Conservation (phyloP, 768 basidiomycete genomes). For the Lyophyllum shimeji region DNA sequence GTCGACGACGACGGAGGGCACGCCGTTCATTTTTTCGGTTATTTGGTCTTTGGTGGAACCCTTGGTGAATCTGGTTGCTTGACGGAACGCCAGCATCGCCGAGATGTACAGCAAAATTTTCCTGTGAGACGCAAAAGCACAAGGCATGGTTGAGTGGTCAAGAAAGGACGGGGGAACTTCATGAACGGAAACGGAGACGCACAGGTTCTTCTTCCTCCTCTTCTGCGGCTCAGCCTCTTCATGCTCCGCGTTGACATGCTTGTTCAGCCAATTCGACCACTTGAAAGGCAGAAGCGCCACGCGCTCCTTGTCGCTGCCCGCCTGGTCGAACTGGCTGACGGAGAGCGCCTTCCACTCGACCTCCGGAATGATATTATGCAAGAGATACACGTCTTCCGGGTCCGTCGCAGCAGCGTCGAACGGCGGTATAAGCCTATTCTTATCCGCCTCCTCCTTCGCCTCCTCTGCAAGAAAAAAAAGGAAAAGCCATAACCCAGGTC, state of each 20-base stretch:
- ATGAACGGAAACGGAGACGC: slow-evolving; percentile 36
- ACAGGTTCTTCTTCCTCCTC: slow-evolving; percentile 62
- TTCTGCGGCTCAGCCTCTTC: slow-evolving; percentile 46
- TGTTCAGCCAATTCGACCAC: slow-evolving; percentile 69
- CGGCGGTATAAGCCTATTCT: slow-evolving; percentile 72
- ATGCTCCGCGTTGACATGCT: slow-evolving; percentile 50
- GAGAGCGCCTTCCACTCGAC: slow-evolving; percentile 77
- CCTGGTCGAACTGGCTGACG: slow-evolving; percentile 52
- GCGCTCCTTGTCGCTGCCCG: slow-evolving; percentile 46
- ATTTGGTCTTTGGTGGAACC: slow-evolving; percentile 49
- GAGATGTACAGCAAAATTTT: slow-evolving; percentile 82
- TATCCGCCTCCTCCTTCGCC: slow-evolving; percentile 62
- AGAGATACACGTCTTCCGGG: slow-evolving; percentile 71
- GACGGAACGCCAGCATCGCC: slow-evolving; percentile 72
- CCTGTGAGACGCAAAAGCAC: slow-evolving; percentile 32
- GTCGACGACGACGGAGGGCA: slow-evolving; percentile 69
- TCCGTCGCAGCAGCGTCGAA: slow-evolving; percentile 66
- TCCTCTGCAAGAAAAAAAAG: slow-evolving; percentile 45
- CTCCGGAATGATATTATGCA: slow-evolving; percentile 77
- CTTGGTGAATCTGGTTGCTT: slow-evolving; percentile 36
- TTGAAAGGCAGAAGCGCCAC: slow-evolving; percentile 58
- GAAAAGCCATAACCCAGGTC: no score
- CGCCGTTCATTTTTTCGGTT: slow-evolving; percentile 52
- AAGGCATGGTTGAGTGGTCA: background rate
- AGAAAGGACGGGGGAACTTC: background rate